Evolutionary conservation across 148 eudicot species (phyloP).

Genomic region (Simmondsia chinensis): DNA sequence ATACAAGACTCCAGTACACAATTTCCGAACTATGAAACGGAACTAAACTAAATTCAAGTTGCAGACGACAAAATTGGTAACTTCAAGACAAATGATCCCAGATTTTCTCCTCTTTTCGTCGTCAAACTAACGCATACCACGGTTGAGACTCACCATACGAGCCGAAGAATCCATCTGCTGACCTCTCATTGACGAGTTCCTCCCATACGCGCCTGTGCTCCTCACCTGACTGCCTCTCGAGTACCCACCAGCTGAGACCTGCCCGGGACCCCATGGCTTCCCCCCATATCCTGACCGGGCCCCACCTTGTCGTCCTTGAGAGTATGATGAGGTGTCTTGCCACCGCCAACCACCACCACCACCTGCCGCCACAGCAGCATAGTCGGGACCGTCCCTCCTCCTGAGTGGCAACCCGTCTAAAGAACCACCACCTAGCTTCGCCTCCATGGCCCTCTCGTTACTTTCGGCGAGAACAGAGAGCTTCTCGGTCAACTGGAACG

Average conservation of each 20-base stretch:
- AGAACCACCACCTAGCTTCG: constrained; percentile 33
- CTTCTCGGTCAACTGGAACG: constrained; percentile 61
- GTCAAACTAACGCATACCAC: constrained; percentile 22
- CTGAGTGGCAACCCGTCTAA: constrained; percentile 36
- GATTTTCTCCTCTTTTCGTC: too few species aligned
- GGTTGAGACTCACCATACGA: constrained; percentile 57
- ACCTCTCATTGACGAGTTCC: constrained; percentile 26
- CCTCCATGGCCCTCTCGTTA: constrained; percentile 61
- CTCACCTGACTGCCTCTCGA: constrained; percentile 7
- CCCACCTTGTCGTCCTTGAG: constrained; percentile 42
- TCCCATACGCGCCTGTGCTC: constrained; percentile 21
- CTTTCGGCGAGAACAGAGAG: constrained; percentile 53
- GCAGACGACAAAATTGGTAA: background rate
- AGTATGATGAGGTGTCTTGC: constrained; percentile 37
- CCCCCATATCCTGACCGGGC: constrained; percentile 28
- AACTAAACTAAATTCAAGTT: background rate
- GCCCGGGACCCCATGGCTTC: constrained; percentile 22
- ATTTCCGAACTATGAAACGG: too few species aligned
- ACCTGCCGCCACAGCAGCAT: constrained; percentile 32
- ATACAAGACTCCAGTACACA: too few species aligned
- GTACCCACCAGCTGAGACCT: constrained; percentile 21
- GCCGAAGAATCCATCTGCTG: constrained; percentile 37
- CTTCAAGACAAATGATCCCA: background rate
- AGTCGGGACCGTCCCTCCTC: constrained; percentile 55
- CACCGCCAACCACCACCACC: constrained; percentile 41